These are phyloP conservation scores for Rhamnella rubrinervis DNA, from an alignment of 331 rosid genomes.

Conservation along the genomic window DNA sequence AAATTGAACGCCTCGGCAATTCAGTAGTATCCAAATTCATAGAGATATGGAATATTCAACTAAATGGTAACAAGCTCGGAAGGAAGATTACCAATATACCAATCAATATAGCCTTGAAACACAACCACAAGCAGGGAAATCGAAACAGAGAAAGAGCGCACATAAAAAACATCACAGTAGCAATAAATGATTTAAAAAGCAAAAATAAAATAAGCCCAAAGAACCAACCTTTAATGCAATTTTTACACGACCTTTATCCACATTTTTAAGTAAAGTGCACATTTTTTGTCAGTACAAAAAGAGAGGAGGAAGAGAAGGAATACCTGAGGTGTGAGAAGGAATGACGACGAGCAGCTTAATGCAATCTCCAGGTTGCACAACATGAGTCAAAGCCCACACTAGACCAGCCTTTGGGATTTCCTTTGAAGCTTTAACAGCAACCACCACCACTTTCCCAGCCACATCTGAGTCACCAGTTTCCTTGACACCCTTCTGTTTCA, in stretches of 20 bases:
- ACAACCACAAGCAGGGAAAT: not conserved
- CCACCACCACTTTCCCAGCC: constrained; percentile 80
- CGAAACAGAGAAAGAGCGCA: not conserved
- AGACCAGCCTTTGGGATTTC: constrained; percentile 73
- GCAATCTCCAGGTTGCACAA: constrained; percentile 95
- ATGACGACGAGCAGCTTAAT: constrained; percentile 76
- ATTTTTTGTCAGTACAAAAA: not conserved
- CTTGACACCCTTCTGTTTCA: constrained; percentile 49
- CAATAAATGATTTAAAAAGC: not conserved
- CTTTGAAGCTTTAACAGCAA: constrained; percentile 81
- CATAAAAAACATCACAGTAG: not conserved
- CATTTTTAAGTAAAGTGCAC: constrained; percentile 5
- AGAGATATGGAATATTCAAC: not conserved
- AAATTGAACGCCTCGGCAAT: not conserved
- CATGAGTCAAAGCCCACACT: constrained; percentile 97
- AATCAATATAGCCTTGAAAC: not conserved
- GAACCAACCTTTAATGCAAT: not conserved
- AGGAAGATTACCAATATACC: not conserved
- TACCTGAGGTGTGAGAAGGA: constrained; percentile 70
- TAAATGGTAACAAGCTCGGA: too few relatives aligned
- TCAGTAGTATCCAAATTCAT: not conserved
- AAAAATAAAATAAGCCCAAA: not conserved
- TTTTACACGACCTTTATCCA: not conserved
- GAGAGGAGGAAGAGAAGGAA: constrained; percentile 3
- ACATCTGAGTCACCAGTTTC: constrained; percentile 43